A percentile compares a stretch with the other conserved stretches of the same genome.
phyloP scores from a whole-genome alignment of 2,329 filamentous ascomycete species.

The Microdochium bolleyi region DNA sequence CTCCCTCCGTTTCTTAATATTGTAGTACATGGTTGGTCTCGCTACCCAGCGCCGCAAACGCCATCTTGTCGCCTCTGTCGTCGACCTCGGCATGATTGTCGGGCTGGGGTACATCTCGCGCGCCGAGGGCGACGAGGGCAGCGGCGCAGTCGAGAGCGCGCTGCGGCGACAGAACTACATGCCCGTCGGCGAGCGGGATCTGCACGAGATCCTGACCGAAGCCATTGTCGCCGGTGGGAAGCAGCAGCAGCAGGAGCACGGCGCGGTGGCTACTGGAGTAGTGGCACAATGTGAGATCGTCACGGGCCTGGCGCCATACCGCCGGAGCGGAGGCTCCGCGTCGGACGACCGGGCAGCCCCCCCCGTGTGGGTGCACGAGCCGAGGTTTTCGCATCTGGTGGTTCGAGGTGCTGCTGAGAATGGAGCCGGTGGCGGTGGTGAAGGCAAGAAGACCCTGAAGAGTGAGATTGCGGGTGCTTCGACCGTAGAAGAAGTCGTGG shows the following conservation, averaged over 20 bases:
- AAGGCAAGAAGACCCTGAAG: background rate
- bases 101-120: conserved; percentile 33
- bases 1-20: background rate
- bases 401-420: background rate
- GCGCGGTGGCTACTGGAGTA: background rate
- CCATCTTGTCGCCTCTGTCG: conserved; percentile 22
- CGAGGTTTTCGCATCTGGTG: conserved; percentile 3
- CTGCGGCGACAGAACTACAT: conserved; percentile 34
- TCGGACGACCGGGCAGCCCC: background rate
- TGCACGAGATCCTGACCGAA: conserved; percentile 30
- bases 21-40: conserved; percentile 32
- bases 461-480: background rate
- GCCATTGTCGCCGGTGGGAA: conserved; percentile 22
- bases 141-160: conserved; percentile 26
- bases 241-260: conserved; percentile 3
- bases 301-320: conserved; percentile 5
- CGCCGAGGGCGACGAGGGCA: conserved; percentile 20
- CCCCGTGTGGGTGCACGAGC: conserved; percentile 2
- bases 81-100: conserved; percentile 38
- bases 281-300: conserved; percentile 4
- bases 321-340: background rate
- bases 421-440: background rate
- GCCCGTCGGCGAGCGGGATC: conserved; percentile 20
- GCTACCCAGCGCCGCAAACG: conserved; percentile 27
- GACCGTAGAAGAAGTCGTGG: background rate